Evolutionary conservation across 129 eudicot species (phyloP).

Genomic region (Glebionis coronaria): DNA sequence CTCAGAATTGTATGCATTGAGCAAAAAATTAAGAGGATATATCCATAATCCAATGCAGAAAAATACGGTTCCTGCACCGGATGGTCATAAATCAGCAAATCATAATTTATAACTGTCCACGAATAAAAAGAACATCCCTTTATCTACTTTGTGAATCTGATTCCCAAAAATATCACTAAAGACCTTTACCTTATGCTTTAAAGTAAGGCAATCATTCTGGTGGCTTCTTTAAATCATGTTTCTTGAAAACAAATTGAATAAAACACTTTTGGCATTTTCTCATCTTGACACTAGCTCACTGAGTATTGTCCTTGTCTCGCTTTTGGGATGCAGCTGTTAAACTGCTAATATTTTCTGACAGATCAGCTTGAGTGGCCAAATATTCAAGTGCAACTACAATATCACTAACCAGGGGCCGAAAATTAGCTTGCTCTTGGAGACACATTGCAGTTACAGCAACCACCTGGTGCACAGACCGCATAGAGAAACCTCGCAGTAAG

Average conservation of each 20-base stretch:
- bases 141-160: neutral
- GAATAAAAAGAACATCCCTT: neutral
- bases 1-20: neutral
- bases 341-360: constrained; percentile 24
- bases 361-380: constrained; percentile 56
- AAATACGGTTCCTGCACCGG: constrained; percentile 10
- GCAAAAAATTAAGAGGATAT: neutral
- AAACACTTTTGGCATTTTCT: neutral
- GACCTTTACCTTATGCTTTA: constrained; percentile 13
- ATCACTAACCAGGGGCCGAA: constrained; percentile 69
- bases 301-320: constrained; percentile 14
- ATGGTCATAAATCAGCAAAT: neutral
- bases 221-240: neutral
- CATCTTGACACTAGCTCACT: neutral
- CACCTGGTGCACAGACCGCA: constrained; percentile 57
- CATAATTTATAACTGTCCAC: neutral
- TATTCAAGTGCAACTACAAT: constrained; percentile 74
- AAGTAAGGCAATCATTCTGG: neutral
- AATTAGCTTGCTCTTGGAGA: constrained; percentile 67
- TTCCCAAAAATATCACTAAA: neutral
- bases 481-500: constrained; percentile 47
- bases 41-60: neutral
- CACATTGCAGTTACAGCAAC: constrained; percentile 75
- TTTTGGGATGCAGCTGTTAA: constrained; percentile 26
- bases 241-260: neutral